Evolutionary conservation across 164 flowering plant species (phyloP).

Genomic region (Piper longum): DNA sequence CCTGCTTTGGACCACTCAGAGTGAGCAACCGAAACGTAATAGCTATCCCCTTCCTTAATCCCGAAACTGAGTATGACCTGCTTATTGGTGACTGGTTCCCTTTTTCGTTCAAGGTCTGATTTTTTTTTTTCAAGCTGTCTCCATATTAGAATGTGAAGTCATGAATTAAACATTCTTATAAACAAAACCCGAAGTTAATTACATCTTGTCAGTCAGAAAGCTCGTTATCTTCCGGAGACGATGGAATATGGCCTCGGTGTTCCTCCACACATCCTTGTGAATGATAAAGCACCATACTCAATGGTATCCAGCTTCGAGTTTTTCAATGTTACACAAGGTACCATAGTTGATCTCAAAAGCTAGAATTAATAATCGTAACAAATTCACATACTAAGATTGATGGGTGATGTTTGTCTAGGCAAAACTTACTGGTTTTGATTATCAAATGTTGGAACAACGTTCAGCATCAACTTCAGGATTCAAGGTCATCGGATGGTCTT

Average conservation of each 20-base stretch:
- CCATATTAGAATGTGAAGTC: too few relatives aligned
- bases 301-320: conserved; percentile 17
- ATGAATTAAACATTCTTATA: too few relatives aligned
- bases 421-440: conserved; percentile 50
- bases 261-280: conserved; percentile 27
- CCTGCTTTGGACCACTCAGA: conserved; percentile 55
- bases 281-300: conserved; percentile 42
- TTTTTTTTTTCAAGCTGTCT: too few relatives aligned
- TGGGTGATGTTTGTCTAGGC: conserved; percentile 15
- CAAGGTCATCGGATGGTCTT: conserved; percentile 46
- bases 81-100: conserved; percentile 62
- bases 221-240: neutral
- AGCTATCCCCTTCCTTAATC: conserved; percentile 42
- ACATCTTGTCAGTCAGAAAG: neutral
- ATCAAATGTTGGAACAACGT: conserved; percentile 36
- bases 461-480: conserved; percentile 53
- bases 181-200: neutral
- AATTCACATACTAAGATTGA: too few relatives aligned
- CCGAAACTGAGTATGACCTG: conserved; percentile 49
- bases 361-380: too few relatives aligned
- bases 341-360: neutral
- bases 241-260: neutral
- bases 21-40: conserved; percentile 53
- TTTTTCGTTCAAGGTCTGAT: conserved; percentile 19
- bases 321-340: conserved; percentile 46